Percentiles rank a stretch among this genome's conserved stretches.
phyloP scores from a whole-genome alignment of 2,329 filamentous ascomycete genomes.

The Ceratocystis destructans region DNA sequence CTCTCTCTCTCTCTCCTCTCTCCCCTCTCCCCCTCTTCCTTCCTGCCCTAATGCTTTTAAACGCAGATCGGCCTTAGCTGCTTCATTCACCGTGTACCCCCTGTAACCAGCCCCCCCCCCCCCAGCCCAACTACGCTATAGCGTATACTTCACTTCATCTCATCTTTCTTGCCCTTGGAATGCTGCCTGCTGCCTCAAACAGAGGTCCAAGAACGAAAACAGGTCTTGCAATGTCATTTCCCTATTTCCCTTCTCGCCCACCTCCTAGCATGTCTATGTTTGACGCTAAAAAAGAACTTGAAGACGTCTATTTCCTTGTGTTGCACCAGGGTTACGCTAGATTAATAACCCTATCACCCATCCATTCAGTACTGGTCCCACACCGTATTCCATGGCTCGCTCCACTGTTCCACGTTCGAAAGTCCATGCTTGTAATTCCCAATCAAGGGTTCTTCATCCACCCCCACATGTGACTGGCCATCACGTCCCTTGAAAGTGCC shows the following conservation, averaged over 20 bases:
- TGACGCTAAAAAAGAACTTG: neutral
- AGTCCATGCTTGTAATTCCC: slow-evolving; percentile 52
- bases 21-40: neutral
- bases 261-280: slow-evolving; percentile 3
- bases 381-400: neutral
- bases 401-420: slow-evolving; percentile 26
- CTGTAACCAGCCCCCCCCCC: too few species aligned
- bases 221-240: too few species aligned
- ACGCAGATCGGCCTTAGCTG: too few species aligned
- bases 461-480: slow-evolving; percentile 58
- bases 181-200: too few species aligned
- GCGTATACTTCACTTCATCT: too few species aligned
- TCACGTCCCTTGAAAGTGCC: slow-evolving; percentile 67
- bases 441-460: slow-evolving; percentile 61
- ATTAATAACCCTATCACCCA: neutral
- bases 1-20: neutral
- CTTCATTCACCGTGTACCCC: too few species aligned
- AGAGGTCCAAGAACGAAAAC: too few species aligned
- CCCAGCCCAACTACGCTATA: too few species aligned
- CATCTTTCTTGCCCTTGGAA: too few species aligned
- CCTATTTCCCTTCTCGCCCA: too few species aligned
- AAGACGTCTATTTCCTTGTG: neutral
- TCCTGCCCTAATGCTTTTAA: neutral
- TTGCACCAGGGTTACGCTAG: neutral
- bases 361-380: neutral